Base-by-base conservation (phyloP, 768 basidiomycete species). In the Suillus alpinus region DNA sequence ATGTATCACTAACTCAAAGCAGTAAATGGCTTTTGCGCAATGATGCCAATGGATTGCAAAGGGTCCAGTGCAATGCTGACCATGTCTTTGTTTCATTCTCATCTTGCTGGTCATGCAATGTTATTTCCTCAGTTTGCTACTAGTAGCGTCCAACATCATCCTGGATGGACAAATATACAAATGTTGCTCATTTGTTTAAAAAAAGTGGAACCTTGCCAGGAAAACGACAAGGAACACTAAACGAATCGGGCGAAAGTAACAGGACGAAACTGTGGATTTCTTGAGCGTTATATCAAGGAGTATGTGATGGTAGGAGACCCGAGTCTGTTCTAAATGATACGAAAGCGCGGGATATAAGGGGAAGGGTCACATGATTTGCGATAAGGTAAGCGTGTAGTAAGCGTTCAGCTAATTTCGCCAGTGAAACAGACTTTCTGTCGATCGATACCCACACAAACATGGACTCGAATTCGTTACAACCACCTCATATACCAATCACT, bases 401-500 rank as follows among this genome's bases (percentile, higher is more conserved):
- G n/a, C n/a, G n/a, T n/a, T n/a, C n/a, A n/a, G n/a, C n/a, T n/a
- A n/a, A n/a, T n/a, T n/a, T n/a, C n/a, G n/a, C n/a, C n/a, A n/a
- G n/a, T n/a, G 16, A 16, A 41, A 41, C 40, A 40, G 16, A 40
- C 39, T 18, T 41, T 8, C 3, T 41, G 40, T n/a, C 7, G 8
- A 43, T 50, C 31, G 49, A 50, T 50, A 12, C 29, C 49, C 31
- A 32, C 32, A 32, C 4, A n/a, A 7, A 32, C 12, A 34, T 16
- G 5, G 9, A 26, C 23, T 56, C 37, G 51, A 23, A 18, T 10
- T 58, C 51, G 12, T 16, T 36, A 37, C 23, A 16, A 26, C 5
- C 8, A 37, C 36, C 47, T 18, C 31, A 57, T 36, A 95, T 94
- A 66, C 93, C 94, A 13, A 88, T 97, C 65, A 95, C 95, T 1